Conservation (phyloP, 306 rosid genomes). For the Vigna hirtella region DNA sequence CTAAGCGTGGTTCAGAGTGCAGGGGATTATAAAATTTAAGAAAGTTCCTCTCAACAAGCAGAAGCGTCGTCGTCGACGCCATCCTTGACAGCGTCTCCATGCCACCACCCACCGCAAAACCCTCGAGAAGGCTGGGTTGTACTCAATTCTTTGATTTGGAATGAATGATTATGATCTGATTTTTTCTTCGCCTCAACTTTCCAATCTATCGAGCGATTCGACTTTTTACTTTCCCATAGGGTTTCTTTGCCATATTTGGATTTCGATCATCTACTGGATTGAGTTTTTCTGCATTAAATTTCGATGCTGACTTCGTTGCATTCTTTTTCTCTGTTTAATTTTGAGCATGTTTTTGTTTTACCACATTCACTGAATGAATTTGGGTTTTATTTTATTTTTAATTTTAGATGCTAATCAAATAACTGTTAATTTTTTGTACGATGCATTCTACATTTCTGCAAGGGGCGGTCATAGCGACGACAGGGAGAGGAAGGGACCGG, state of each 20-base stretch:
- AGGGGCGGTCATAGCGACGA: neutral
- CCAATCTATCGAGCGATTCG: neutral
- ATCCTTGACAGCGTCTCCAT: too few species aligned
- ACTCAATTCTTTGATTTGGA: neutral
- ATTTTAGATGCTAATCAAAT: neutral
- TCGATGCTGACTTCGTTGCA: neutral
- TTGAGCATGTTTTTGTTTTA: neutral
- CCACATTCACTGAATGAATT: neutral
- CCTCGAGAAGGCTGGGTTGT: too few species aligned
- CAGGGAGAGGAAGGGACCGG: too few species aligned
- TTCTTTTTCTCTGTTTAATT: neutral
- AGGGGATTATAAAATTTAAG: conserved; percentile 8
- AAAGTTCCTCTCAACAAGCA: too few species aligned
- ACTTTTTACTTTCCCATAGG: neutral
- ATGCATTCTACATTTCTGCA: neutral
- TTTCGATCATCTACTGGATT: neutral
- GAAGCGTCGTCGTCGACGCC: too few species aligned
- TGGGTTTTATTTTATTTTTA: neutral
- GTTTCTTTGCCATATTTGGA: conserved; percentile 26
- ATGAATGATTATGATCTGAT: conserved; percentile 33
- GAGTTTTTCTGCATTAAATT: neutral
- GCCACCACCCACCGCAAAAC: too few species aligned
- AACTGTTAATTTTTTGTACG: neutral
- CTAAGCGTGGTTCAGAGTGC: conserved; percentile 43
- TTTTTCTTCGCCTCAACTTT: neutral